Base-by-base conservation (phyloP, 2,329 filamentous ascomycete species). In the Pyrenochaeta sp. region DNA sequence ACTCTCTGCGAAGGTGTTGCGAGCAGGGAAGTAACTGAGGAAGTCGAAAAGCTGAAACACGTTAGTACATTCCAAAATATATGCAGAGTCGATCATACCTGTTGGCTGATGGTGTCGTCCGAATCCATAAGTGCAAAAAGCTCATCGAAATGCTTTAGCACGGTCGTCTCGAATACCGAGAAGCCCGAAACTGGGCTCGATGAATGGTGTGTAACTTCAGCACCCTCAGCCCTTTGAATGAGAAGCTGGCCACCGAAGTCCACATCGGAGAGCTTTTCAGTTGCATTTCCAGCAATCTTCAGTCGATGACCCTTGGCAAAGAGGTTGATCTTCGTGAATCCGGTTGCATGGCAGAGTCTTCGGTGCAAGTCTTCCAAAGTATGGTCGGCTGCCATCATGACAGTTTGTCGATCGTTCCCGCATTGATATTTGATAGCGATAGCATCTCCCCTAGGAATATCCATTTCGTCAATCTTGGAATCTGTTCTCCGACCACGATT, bases 121-220 rank as follows among this genome's bases (percentile, higher is more conserved):
- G 92, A 81, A 52, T 85, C 84, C 40, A 97, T 78, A 60, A 93
- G 88, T 29, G 84, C 81, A 79, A 94, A 96, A 17, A 99, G 74
- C 48, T 93, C 85, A 40, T 89, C 81, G 61, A 96, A 96, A 68
- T 95, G 89, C 44, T 85, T 81, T 55, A 94, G 75, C 15, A 97
- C 85, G 58, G 93, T 89, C 9, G 83, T 79, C 64, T 97, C 90
- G 3, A 97, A 78, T 2, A 80, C 76, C 63, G 50, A 75, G 57
- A 18, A 77, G 64, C 43, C 51, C 18, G 48, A 41, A 21, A 40
- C 48, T n/a, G 40, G 37, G n/a, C 55, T 48, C 6, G 48, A 37
- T 4, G 60, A 30, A 1, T 56, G 55, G 15, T 54, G 58, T n/a
- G 50, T 54, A 2, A 54, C 47, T 29, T 68, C 63, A 6, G 57